These are phyloP conservation scores for Paracamarosporium sp. DNA, from an alignment of 2,329 filamentous ascomycete genomes.

Conservation along the genomic window DNA sequence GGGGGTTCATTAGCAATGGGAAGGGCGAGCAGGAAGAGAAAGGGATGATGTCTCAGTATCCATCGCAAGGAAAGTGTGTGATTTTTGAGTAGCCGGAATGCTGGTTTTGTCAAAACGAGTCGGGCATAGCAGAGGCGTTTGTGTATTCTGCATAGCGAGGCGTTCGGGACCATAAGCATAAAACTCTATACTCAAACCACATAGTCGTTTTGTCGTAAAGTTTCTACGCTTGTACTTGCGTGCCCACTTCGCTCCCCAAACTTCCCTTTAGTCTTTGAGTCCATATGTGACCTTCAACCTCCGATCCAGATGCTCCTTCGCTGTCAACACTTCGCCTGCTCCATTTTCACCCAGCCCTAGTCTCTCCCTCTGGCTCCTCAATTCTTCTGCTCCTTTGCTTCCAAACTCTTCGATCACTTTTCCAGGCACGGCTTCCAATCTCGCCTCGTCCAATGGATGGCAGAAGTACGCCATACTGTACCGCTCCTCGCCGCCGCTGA, in stretches of 20 bases:
- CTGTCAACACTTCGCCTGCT: slow-evolving; percentile 58
- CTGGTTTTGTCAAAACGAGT: not conserved
- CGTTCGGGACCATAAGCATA: not conserved
- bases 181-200: no score
- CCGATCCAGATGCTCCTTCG: slow-evolving; percentile 64
- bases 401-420: slow-evolving; percentile 53
- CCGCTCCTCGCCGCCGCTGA: slow-evolving; percentile 57
- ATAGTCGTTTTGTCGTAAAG: no score
- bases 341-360: slow-evolving; percentile 49
- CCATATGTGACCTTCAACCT: slow-evolving; percentile 66
- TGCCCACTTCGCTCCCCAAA: not conserved
- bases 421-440: slow-evolving; percentile 64
- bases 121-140: not conserved
- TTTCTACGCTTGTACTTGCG: no score
- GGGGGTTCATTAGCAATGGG: slow-evolving; percentile 24
- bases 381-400: slow-evolving; percentile 33
- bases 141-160: slow-evolving; percentile 2
- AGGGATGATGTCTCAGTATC: slow-evolving; percentile 18
- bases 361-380: slow-evolving; percentile 48
- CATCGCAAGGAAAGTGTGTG: not conserved
- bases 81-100: not conserved
- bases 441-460: slow-evolving; percentile 63
- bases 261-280: slow-evolving; percentile 22
- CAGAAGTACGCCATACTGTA: slow-evolving; percentile 70
- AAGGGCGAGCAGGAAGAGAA: slow-evolving; percentile 33